Percentiles rank a stretch among this genome's conserved stretches.
Conservation (phyloP, 306 rosid genomes). For the Ochetophila trinervis region DNA sequence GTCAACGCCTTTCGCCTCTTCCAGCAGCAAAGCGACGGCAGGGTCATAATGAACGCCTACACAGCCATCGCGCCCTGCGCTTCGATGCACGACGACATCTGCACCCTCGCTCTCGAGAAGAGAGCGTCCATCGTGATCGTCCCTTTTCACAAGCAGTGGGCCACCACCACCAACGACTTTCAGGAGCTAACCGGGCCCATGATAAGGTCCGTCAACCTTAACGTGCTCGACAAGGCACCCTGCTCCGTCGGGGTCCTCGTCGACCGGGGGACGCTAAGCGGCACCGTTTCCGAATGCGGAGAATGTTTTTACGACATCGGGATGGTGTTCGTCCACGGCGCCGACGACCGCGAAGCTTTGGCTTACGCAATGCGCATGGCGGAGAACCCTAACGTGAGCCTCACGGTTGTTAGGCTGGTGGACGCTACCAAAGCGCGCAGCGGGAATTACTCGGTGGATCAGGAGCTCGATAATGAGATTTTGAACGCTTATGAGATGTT, state of each 20-base stretch:
- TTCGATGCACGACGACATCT: slow-evolving; percentile 64
- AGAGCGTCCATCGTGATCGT: slow-evolving; percentile 39
- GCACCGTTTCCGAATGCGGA: background rate
- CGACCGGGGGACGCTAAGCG: slow-evolving; percentile 29
- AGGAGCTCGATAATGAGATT: slow-evolving; percentile 25
- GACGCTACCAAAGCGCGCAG: background rate
- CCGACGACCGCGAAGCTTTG: slow-evolving; percentile 67
- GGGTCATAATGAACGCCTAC: slow-evolving; percentile 28
- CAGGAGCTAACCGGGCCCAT: background rate
- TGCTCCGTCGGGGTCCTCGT: slow-evolving; percentile 55
- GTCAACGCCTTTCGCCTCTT: slow-evolving; percentile 47
- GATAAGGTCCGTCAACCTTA: slow-evolving; percentile 44
- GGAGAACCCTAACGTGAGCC: slow-evolving; percentile 20
- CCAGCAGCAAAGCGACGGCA: slow-evolving; percentile 18
- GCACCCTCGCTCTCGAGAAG: slow-evolving; percentile 41
- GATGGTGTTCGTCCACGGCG: slow-evolving; percentile 44
- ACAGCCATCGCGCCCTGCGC: slow-evolving; percentile 52
- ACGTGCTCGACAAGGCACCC: slow-evolving; percentile 44
- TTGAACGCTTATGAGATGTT: slow-evolving; percentile 30
- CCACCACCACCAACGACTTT: background rate
- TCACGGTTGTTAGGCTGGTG: slow-evolving; percentile 30
- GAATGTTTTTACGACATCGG: slow-evolving; percentile 30
- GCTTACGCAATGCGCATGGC: slow-evolving; percentile 49
- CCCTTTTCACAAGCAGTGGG: slow-evolving; percentile 49
- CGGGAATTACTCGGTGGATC: background rate